Percentiles rank a stretch among this genome's conserved stretches.
phyloP scores from a whole-genome alignment of 208 protist species.

The Acanthamoeba castellanii region DNA sequence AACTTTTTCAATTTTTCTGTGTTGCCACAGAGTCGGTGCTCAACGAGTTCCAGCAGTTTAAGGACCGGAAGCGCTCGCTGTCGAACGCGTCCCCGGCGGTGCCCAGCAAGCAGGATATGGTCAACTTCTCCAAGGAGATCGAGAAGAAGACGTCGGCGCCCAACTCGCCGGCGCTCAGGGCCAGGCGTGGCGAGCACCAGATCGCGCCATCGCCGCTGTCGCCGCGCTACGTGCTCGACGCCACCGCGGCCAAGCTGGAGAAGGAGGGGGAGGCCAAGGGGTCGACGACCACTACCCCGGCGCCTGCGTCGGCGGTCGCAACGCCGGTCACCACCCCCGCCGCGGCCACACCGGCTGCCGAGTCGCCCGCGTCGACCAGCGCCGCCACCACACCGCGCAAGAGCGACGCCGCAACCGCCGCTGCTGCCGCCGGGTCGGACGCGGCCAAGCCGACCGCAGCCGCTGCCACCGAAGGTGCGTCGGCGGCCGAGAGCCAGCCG shows the following conservation, averaged over 20 bases:
- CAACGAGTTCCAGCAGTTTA: conserved; percentile 33
- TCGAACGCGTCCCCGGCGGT: background rate
- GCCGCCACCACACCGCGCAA: background rate
- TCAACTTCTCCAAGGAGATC: conserved; percentile 58
- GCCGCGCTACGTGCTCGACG: background rate
- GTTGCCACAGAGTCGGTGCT: background rate
- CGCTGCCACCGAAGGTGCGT: background rate
- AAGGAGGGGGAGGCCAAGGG: background rate
- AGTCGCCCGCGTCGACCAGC: background rate
- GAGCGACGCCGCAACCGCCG: background rate
- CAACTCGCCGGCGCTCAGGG: conserved; percentile 30
- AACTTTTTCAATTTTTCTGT: background rate
- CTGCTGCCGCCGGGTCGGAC: background rate
- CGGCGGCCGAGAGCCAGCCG: background rate
- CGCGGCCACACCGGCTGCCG: background rate
- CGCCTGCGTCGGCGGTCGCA: background rate
- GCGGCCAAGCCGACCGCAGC: background rate
- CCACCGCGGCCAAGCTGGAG: background rate
- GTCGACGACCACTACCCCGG: background rate
- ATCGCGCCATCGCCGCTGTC: background rate
- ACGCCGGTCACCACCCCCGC: background rate
- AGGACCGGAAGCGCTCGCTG: conserved; percentile 35
- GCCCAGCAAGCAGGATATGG: conserved; percentile 6
- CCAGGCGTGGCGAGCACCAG: background rate
- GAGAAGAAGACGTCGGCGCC: conserved; percentile 53